Evolutionary conservation across 2,329 filamentous ascomycete species (phyloP).

Genomic region (Acephala macrosclerotiorum): DNA sequence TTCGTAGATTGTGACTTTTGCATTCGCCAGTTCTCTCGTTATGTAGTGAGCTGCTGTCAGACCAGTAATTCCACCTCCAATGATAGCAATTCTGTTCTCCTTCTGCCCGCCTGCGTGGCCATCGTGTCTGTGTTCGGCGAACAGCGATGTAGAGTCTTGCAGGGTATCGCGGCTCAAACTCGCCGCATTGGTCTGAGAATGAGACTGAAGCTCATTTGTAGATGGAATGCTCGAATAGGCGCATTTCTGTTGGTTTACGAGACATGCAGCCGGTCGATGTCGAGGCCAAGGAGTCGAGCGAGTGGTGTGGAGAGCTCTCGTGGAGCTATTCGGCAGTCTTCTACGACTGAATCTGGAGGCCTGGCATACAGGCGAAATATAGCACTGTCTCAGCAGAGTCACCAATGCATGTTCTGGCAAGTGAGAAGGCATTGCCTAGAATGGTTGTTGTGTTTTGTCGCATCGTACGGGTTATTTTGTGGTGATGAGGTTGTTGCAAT

Average conservation of each 20-base stretch:
- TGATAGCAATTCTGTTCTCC: slow-evolving; percentile 61
- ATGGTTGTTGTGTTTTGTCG: slow-evolving; percentile 8
- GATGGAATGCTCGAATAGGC: slow-evolving; percentile 9
- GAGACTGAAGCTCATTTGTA: slow-evolving; percentile 12
- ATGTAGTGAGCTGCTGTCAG: slow-evolving; percentile 82
- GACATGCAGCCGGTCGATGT: slow-evolving; percentile 6
- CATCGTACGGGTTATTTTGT: slow-evolving; percentile 5
- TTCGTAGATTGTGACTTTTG: slow-evolving; percentile 85
- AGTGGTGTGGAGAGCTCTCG: slow-evolving; percentile 16
- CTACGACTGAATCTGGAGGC: slow-evolving; percentile 9
- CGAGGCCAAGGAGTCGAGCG: slow-evolving; percentile 1
- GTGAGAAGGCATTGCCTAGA: slow-evolving; percentile 38
- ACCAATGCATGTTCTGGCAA: slow-evolving; percentile 38
- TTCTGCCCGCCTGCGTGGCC: slow-evolving; percentile 7
- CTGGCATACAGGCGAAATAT: slow-evolving; percentile 33
- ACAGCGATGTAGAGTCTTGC: neutral
- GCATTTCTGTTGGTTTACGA: slow-evolving; percentile 10
- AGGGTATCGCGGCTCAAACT: neutral
- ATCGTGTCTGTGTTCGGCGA: slow-evolving; percentile 8
- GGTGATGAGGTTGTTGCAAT: slow-evolving; percentile 11
- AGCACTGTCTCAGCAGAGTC: slow-evolving; percentile 39
- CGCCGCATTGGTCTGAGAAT: neutral
- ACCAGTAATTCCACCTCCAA: slow-evolving; percentile 86
- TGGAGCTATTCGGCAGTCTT: slow-evolving; percentile 17
- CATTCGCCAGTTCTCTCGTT: slow-evolving; percentile 68